Percentiles rank a stretch among this genome's conserved stretches.
Evolutionary conservation across 2,329 filamentous ascomycete genomes (phyloP).

Genomic region (Botryotinia globosa): DNA sequence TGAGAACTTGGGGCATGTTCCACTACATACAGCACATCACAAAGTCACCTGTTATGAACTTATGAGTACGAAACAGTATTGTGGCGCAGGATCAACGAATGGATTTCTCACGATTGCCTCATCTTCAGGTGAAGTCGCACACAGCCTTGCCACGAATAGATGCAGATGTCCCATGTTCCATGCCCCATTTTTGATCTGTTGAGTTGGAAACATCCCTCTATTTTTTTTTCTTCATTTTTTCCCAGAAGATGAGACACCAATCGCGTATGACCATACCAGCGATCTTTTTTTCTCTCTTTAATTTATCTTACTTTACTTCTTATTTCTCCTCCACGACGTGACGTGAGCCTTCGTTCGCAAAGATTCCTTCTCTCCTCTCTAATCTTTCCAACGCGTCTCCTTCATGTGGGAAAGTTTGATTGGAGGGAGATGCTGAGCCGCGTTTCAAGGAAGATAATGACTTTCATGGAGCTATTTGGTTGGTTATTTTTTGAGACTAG

Average conservation of each 20-base stretch:
- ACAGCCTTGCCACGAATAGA: constrained; percentile 17
- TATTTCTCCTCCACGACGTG: neutral
- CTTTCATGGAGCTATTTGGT: constrained; percentile 17
- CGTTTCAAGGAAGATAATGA: constrained; percentile 28
- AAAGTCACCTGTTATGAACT: neutral
- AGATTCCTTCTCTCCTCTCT: neutral
- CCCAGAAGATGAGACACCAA: neutral
- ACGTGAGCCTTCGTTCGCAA: neutral
- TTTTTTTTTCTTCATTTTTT: neutral
- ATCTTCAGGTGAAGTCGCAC: constrained; percentile 15
- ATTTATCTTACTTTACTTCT: neutral
- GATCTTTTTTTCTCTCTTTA: neutral
- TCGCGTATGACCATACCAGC: neutral
- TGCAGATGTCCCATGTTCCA: constrained; percentile 4
- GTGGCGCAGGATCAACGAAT: constrained; percentile 20
- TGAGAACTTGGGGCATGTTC: constrained; percentile 9
- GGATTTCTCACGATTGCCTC: constrained; percentile 13
- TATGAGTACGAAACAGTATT: constrained; percentile 7
- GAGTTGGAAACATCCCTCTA: neutral
- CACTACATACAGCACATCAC: constrained; percentile 16
- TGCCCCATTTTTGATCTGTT: neutral
- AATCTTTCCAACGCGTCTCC: constrained; percentile 2
- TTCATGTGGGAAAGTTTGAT: constrained; percentile 23
- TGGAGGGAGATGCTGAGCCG: constrained; percentile 25
- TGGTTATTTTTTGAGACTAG: constrained; percentile 12